Conservation (phyloP, 495 filamentous ascomycete species). For the Pseudoneurospora amorphoporcata region DNA sequence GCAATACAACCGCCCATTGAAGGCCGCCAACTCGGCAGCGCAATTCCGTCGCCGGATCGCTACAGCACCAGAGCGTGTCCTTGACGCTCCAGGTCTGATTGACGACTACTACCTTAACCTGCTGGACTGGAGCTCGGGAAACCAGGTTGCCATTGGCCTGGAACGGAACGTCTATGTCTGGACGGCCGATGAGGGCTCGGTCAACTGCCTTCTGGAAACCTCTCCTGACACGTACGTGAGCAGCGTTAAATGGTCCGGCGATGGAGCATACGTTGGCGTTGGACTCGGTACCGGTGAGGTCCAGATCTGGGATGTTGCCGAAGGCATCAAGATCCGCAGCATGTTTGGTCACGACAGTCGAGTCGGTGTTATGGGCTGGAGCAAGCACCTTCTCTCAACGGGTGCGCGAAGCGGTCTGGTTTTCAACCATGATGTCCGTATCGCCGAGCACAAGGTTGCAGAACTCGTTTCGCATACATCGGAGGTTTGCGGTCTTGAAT, state of each 20-base stretch:
- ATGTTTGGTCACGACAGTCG: conserved; percentile 97
- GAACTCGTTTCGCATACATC: conserved; percentile 94
- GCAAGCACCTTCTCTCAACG: conserved; percentile 91
- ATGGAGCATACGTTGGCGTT: conserved; percentile 93
- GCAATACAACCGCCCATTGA: conserved; percentile 95
- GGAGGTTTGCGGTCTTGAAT: conserved; percentile 96
- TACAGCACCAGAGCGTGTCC: conserved; percentile 88
- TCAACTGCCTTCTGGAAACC: conserved; percentile 77
- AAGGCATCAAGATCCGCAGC: conserved; percentile 87
- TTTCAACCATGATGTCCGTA: conserved; percentile 97
- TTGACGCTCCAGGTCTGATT: conserved; percentile 92
- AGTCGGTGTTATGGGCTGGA: conserved; percentile 97
- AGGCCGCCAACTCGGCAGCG: conserved; percentile 59
- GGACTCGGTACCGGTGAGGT: conserved; percentile 92
- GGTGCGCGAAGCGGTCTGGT: conserved; percentile 91
- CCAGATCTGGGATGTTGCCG: conserved; percentile 98
- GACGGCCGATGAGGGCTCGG: conserved; percentile 91
- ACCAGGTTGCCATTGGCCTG: conserved; percentile 95
- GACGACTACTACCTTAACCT: conserved; percentile 99
- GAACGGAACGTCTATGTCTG: conserved; percentile 97
- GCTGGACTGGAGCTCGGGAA: conserved; percentile 92
- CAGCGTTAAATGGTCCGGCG: conserved; percentile 96
- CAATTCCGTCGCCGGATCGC: conserved; percentile 85
- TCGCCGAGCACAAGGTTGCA: conserved; percentile 94
- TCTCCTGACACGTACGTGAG: conserved; percentile 87